Conservation (phyloP, 2,329 filamentous ascomycete species). For the Cercospora zeae-maydis region DNA sequence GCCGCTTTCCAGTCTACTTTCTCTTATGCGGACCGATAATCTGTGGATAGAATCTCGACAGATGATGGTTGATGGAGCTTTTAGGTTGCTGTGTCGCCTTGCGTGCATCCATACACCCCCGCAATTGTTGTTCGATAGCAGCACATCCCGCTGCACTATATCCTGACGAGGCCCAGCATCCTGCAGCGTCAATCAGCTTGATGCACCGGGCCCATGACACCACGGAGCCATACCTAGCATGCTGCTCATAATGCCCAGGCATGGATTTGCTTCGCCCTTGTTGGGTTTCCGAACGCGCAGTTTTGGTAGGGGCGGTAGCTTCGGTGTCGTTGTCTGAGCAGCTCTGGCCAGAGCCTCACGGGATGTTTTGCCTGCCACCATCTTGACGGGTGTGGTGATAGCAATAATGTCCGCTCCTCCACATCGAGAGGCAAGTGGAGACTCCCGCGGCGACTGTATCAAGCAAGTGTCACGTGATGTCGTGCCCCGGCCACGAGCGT, state of each 20-base stretch:
- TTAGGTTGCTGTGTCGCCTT: slow-evolving; percentile 48
- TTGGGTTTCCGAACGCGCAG: slow-evolving; percentile 64
- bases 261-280: slow-evolving; percentile 60
- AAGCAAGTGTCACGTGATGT: background rate
- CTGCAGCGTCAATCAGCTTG: slow-evolving; percentile 43
- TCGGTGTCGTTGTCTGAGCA: slow-evolving; percentile 39
- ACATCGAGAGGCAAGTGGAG: background rate
- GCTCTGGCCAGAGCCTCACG: slow-evolving; percentile 31
- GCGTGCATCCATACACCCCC: slow-evolving; percentile 72
- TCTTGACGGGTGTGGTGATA: slow-evolving; percentile 15
- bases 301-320: slow-evolving; percentile 58
- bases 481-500: background rate
- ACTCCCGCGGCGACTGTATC: slow-evolving; percentile 1
- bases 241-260: slow-evolving; percentile 62
- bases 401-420: background rate
- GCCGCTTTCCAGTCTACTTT: slow-evolving; percentile 43
- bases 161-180: slow-evolving; percentile 79
- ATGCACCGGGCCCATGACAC: background rate
- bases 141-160: slow-evolving; percentile 61
- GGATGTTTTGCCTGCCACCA: slow-evolving; percentile 37
- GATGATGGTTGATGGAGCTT: slow-evolving; percentile 88
- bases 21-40: slow-evolving; percentile 69
- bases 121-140: slow-evolving; percentile 58
- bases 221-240: slow-evolving; percentile 56
- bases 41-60: slow-evolving; percentile 71